phyloP scores from a whole-genome alignment of 2,329 filamentous ascomycete genomes.

The Fusarium sp. region DNA sequence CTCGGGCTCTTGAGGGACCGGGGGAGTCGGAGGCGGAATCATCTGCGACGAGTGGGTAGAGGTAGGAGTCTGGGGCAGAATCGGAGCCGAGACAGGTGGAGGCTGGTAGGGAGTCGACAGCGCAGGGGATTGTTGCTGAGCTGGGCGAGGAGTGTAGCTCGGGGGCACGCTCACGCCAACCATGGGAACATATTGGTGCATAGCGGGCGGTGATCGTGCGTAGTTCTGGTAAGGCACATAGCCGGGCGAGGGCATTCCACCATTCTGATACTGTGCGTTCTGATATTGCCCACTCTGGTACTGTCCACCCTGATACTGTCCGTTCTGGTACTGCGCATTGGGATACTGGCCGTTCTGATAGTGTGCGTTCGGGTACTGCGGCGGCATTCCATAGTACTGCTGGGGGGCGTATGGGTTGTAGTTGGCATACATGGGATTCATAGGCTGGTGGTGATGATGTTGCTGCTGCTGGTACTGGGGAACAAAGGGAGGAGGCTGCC shows the following conservation, averaged over 20 bases:
- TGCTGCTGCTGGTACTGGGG: constrained; percentile 58
- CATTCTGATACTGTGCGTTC: constrained; percentile 45
- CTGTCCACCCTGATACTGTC: constrained; percentile 53
- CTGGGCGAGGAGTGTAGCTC: constrained; percentile 64
- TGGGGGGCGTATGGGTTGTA: constrained; percentile 66
- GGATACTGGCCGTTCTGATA: constrained; percentile 44
- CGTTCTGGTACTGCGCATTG: constrained; percentile 43
- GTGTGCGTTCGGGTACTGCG: constrained; percentile 64
- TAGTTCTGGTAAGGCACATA: constrained; percentile 63
- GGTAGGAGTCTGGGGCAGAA: constrained; percentile 66
- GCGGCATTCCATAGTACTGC: constrained; percentile 68
- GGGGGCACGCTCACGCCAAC: constrained; percentile 62
- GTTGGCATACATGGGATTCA: constrained; percentile 64
- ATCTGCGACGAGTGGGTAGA: constrained; percentile 65
- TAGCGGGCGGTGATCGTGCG: constrained; percentile 64
- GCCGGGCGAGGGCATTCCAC: constrained; percentile 59
- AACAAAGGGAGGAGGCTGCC: constrained; percentile 56
- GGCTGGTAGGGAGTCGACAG: constrained; percentile 71
- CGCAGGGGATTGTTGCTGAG: constrained; percentile 64
- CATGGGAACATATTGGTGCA: constrained; percentile 70
- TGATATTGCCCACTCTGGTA: constrained; percentile 58
- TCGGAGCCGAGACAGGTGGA: constrained; percentile 61
- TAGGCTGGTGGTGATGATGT: constrained; percentile 58
- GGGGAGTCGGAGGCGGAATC: constrained; percentile 63
- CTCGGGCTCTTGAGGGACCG: constrained; percentile 59